Evolutionary conservation across 164 flowering plant species (phyloP).

Genomic region (Sedum album): DNA sequence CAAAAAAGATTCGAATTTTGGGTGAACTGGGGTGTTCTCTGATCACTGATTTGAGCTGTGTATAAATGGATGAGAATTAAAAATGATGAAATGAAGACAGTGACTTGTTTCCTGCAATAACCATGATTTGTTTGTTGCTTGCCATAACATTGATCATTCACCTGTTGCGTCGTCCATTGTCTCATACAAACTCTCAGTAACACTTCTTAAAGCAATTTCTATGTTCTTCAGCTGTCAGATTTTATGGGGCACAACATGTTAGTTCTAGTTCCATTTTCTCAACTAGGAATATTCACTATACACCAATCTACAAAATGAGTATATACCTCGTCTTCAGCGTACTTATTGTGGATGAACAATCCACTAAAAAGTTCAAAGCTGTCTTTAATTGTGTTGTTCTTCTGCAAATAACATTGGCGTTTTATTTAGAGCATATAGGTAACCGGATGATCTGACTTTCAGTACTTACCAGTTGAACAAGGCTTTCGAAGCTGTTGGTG

Average conservation of each 20-base stretch:
- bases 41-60: no score
- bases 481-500: conserved; percentile 56
- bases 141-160: no score
- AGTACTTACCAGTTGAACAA: conserved; percentile 52
- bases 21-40: no score
- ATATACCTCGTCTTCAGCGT: conserved; percentile 54
- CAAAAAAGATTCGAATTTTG: no score
- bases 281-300: background rate
- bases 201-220: background rate
- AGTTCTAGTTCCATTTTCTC: background rate
- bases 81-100: no score
- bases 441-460: no score
- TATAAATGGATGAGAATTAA: no score
- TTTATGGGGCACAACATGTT: background rate
- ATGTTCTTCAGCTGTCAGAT: background rate
- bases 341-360: conserved; percentile 46
- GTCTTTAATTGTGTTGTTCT: conserved; percentile 34
- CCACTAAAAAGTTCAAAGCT: conserved; percentile 64
- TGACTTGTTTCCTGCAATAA: no score
- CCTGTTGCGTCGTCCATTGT: background rate
- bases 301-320: background rate
- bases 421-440: no score
- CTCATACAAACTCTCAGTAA: background rate
- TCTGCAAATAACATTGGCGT: conserved; percentile 30
- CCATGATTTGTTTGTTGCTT: no score